Evolutionary conservation across 1,139 yeast genomes (phyloP).

Genomic region (Suhomyces bolitotheri): DNA sequence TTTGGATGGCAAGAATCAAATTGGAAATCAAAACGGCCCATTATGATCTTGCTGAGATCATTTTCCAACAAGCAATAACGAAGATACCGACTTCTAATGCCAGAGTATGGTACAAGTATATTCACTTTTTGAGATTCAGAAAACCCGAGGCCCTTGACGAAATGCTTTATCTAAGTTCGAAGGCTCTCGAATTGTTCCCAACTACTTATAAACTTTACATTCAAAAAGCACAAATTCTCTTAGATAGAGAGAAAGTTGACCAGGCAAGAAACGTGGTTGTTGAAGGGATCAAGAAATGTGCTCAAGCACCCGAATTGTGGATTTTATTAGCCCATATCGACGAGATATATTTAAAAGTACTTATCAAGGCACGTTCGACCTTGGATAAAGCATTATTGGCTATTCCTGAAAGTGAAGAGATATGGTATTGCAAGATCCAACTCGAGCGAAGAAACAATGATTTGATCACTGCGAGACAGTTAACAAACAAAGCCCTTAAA

Average conservation of each 20-base stretch:
- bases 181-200: conserved; percentile 51
- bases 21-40: conserved; percentile 50
- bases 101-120: conserved; percentile 64
- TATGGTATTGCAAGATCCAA: conserved; percentile 61
- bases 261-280: conserved; percentile 52
- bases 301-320: conserved; percentile 55
- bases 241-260: conserved; percentile 25
- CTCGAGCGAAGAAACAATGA: conserved; percentile 59
- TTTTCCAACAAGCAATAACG: conserved; percentile 44
- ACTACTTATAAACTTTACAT: conserved; percentile 51
- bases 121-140: conserved; percentile 51
- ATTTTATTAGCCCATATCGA: conserved; percentile 52
- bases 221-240: conserved; percentile 58
- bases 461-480: conserved; percentile 51
- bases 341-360: conserved; percentile 36
- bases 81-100: conserved; percentile 38
- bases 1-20: conserved; percentile 74
- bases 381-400: conserved; percentile 66
- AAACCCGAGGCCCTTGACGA: conserved; percentile 5
- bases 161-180: conserved; percentile 43
- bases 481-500: conserved; percentile 62
- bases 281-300: conserved; percentile 51
- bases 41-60: conserved; percentile 38
- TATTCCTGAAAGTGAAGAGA: conserved; percentile 47
- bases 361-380: conserved; percentile 67